These are phyloP conservation scores for Talaromyces atroroseus DNA, from an alignment of 2,329 filamentous ascomycete genomes.

Conservation along the genomic window DNA sequence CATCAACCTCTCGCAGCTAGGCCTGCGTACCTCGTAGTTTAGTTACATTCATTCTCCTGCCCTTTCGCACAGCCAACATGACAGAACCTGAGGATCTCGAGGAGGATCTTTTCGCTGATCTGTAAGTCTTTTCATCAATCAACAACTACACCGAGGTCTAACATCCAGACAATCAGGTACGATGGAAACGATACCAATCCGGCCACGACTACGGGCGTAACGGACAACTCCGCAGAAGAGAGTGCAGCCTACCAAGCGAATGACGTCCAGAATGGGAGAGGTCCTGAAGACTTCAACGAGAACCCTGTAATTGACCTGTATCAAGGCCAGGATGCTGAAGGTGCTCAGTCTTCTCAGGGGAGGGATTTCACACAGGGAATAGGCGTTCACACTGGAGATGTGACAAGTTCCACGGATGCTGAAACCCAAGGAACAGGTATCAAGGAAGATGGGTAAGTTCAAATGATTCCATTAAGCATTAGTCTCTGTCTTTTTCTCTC, in stretches of 20 bases:
- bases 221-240: constrained; percentile 35
- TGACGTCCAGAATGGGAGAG: constrained; percentile 5
- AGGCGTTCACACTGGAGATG: constrained; percentile 23
- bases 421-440: constrained; percentile 45
- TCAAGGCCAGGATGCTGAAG: constrained; percentile 28
- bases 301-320: constrained; percentile 27
- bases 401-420: constrained; percentile 22
- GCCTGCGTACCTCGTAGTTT: neutral
- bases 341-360: constrained; percentile 24
- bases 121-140: constrained; percentile 57
- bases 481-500: constrained; percentile 16
- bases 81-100: constrained; percentile 77
- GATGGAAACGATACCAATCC: constrained; percentile 57
- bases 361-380: constrained; percentile 20
- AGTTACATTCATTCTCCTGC: neutral
- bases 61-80: constrained; percentile 48
- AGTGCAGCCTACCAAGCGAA: constrained; percentile 14
- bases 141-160: constrained; percentile 8
- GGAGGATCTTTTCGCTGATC: constrained; percentile 91
- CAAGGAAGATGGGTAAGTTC: constrained; percentile 88
- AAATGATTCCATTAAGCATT: constrained; percentile 13
- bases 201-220: constrained; percentile 24
- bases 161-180: constrained; percentile 46
- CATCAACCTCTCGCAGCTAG: neutral
- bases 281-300: neutral